phyloP scores from a whole-genome alignment of 1,139 yeast species.

The Debaryomycetaceae sp. region DNA sequence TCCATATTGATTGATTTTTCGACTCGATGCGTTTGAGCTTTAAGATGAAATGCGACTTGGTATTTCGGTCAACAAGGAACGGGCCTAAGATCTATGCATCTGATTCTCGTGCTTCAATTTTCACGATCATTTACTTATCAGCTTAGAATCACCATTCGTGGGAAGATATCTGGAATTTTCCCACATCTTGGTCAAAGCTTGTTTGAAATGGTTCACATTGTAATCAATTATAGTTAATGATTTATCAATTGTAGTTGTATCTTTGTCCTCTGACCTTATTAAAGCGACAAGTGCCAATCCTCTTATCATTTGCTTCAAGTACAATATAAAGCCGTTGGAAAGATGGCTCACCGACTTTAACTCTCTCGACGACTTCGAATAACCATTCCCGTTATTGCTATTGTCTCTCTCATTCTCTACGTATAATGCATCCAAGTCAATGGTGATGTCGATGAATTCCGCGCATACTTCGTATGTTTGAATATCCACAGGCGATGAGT shows the following conservation, averaged over 20 bases:
- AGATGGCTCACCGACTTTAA: constrained; percentile 70
- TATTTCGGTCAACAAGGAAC: too few relatives aligned
- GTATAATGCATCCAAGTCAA: constrained; percentile 77
- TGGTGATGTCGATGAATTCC: constrained; percentile 91
- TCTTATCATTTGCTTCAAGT: constrained; percentile 86
- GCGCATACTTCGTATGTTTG: constrained; percentile 97
- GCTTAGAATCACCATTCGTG: constrained; percentile 1
- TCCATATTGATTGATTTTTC: not conserved
- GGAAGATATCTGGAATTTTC: constrained; percentile 23
- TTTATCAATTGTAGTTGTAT: constrained; percentile 46
- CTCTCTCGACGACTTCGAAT: constrained; percentile 19
- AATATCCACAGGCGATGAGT: constrained; percentile 91
- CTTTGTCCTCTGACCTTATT: constrained; percentile 59
- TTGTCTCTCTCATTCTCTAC: constrained; percentile 32
- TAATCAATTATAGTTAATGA: constrained; percentile 80
- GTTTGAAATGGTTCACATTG: constrained; percentile 78
- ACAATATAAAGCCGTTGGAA: constrained; percentile 78
- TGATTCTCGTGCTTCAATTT: too few relatives aligned
- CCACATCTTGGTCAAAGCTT: constrained; percentile 81
- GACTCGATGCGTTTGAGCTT: too few relatives aligned
- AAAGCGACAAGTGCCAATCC: constrained; percentile 90
- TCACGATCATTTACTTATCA: not conserved
- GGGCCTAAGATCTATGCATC: too few relatives aligned
- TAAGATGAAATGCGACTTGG: too few relatives aligned
- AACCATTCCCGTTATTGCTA: not conserved